Conservation (phyloP, 352 stramenopile genomes). For the Globisporangium sylvaticum region DNA sequence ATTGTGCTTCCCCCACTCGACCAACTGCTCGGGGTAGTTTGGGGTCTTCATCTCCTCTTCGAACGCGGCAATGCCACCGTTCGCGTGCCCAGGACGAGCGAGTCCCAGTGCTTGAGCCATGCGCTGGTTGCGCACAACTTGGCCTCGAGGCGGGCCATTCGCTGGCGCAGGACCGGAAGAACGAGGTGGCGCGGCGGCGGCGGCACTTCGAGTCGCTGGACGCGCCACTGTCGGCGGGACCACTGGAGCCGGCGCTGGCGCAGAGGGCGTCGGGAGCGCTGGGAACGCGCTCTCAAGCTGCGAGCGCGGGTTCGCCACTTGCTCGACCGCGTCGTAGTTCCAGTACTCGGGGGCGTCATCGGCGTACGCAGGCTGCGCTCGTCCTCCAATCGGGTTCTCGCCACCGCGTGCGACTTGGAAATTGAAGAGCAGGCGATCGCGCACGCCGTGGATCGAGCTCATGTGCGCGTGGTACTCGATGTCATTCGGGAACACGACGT, state of each 20-base stretch:
- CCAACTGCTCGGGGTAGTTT: slow-evolving; percentile 51
- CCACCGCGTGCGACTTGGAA: slow-evolving; percentile 65
- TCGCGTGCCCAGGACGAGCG: slow-evolving; percentile 30
- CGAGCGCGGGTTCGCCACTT: slow-evolving; percentile 21
- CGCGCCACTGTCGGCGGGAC: slow-evolving; percentile 41
- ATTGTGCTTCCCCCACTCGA: slow-evolving; percentile 75
- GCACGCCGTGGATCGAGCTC: slow-evolving; percentile 65
- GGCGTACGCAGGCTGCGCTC: slow-evolving; percentile 14
- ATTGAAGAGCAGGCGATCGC: slow-evolving; percentile 70
- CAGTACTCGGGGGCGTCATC: slow-evolving; percentile 56
- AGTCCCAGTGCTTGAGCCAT: slow-evolving; percentile 62
- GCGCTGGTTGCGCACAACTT: slow-evolving; percentile 66
- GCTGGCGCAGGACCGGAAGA: slow-evolving; percentile 11
- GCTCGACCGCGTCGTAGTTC: slow-evolving; percentile 40
- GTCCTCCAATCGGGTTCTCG: slow-evolving; percentile 49
- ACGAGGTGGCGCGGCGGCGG: slow-evolving; percentile 12
- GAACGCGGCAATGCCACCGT: slow-evolving; percentile 42
- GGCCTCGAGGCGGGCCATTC: slow-evolving; percentile 33
- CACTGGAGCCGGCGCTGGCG: slow-evolving; percentile 33
- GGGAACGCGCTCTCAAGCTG: slow-evolving; percentile 63
- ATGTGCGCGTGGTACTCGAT: slow-evolving; percentile 88
- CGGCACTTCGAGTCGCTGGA: slow-evolving; percentile 13
- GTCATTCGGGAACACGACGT: slow-evolving; percentile 83
- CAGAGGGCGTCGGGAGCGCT: slow-evolving; percentile 41
- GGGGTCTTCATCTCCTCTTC: slow-evolving; percentile 77